Percentiles rank a stretch among this genome's conserved stretches.
Evolutionary conservation across 225 moss, liverwort and hornwort genomes (phyloP).

Genomic region (Polytrichum formosum): DNA sequence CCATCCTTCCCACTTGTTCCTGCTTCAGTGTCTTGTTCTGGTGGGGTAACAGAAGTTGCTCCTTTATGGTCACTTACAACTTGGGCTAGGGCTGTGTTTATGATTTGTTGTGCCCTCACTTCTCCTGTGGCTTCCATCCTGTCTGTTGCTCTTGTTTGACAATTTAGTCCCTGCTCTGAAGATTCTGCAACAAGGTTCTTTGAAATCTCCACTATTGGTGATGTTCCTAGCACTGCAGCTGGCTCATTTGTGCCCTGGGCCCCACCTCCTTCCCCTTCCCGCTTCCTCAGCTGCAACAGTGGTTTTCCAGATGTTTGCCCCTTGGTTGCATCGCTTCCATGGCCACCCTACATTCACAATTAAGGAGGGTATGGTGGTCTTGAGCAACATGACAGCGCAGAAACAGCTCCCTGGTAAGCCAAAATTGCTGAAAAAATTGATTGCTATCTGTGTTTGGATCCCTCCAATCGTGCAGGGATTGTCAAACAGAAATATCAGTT

Average conservation of each 20-base stretch:
- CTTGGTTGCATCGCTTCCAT: conserved; percentile 20
- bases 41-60: neutral
- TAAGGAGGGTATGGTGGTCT: conserved; percentile 10
- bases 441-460: neutral
- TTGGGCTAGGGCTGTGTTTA: neutral
- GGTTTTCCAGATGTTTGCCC: conserved; percentile 24
- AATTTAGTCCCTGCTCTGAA: neutral
- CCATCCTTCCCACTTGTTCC: conserved; percentile 1
- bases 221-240: neutral
- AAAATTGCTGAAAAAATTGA: no score
- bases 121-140: neutral
- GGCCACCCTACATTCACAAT: conserved; percentile 34
- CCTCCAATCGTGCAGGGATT: neutral
- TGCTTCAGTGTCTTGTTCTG: conserved; percentile 3
- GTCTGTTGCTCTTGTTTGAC: neutral
- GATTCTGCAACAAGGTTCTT: neutral
- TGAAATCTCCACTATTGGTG: neutral
- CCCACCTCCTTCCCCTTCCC: conserved; percentile 9
- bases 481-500: neutral
- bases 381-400: conserved; percentile 6
- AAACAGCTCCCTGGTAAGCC: neutral
- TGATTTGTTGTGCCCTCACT: neutral
- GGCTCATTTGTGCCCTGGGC: conserved; percentile 6
- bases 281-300: conserved; percentile 20
- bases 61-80: neutral